Evolutionary conservation across 805 yeast genomes (phyloP).

Genomic region (Pichia cabralensis): DNA sequence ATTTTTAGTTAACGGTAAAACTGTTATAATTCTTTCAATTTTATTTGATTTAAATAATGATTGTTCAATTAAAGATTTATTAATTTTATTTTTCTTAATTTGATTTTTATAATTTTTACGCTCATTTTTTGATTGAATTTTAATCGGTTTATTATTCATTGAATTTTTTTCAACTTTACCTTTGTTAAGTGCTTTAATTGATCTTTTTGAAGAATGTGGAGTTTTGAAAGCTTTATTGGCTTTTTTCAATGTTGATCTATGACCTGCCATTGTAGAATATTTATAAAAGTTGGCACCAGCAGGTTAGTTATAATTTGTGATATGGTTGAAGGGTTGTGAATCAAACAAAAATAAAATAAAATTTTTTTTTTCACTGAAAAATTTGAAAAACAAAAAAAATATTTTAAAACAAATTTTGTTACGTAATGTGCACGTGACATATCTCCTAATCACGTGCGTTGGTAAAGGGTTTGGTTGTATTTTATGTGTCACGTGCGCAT

Average conservation of each 20-base stretch:
- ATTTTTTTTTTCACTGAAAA: too few relatives aligned
- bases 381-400: too few relatives aligned
- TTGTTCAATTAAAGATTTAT: constrained; percentile 46
- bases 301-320: too few relatives aligned
- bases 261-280: constrained; percentile 50
- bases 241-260: constrained; percentile 74
- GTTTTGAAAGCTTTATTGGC: constrained; percentile 88
- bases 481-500: too few relatives aligned
- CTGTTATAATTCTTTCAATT: constrained; percentile 74
- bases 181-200: constrained; percentile 66
- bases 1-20: constrained; percentile 72
- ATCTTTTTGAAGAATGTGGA: constrained; percentile 82
- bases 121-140: constrained; percentile 39
- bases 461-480: too few relatives aligned
- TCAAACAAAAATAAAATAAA: too few relatives aligned
- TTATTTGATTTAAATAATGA: constrained; percentile 59
- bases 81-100: constrained; percentile 60
- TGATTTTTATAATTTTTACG: constrained; percentile 76
- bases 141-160: constrained; percentile 28
- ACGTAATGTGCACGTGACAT: too few relatives aligned
- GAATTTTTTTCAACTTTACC: constrained; percentile 76
- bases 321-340: too few relatives aligned
- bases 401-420: too few relatives aligned
- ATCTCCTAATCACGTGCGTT: too few relatives aligned
- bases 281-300: not conserved